These are phyloP conservation scores for Tulasnella calospora DNA, from an alignment of 768 basidiomycete genomes.

Conservation along the genomic window DNA sequence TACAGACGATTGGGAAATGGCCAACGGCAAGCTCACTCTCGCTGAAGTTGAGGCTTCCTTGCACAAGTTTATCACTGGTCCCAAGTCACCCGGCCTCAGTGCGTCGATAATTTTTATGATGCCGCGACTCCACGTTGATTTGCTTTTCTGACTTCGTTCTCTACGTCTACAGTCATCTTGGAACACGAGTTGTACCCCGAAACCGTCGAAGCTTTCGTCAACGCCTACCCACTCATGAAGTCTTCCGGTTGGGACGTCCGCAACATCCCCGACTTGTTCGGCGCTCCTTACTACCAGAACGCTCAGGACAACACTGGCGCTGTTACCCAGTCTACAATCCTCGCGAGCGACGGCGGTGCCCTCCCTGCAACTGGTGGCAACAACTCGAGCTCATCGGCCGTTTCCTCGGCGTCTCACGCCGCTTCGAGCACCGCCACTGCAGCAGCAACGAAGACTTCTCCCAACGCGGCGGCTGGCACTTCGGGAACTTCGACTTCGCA, in stretches of 20 bases:
- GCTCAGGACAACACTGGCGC: conserved; percentile 28
- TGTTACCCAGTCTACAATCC: background rate
- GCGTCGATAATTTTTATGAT: background rate
- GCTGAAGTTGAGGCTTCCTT: conserved; percentile 48
- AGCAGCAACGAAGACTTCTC: background rate
- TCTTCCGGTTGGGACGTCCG: conserved; percentile 64
- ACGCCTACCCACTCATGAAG: conserved; percentile 57
- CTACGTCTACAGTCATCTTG: conserved; percentile 47
- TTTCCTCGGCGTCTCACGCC: background rate
- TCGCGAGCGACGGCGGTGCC: background rate
- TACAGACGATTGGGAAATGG: conserved; percentile 29
- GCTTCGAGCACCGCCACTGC: background rate
- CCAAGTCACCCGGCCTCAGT: conserved; percentile 69
- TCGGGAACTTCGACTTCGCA: background rate
- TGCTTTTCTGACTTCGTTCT: background rate
- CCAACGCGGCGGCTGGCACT: background rate
- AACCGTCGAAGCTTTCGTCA: conserved; percentile 62
- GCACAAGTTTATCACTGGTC: conserved; percentile 47
- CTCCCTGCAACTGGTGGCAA: background rate
- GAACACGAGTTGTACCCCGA: conserved; percentile 72
- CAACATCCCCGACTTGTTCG: conserved; percentile 46
- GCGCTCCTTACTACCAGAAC: conserved; percentile 38
- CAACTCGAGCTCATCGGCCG: background rate
- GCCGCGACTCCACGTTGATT: background rate
- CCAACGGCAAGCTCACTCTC: conserved; percentile 43